Evolutionary conservation across 352 stramenopile genomes (phyloP).

Genomic region (Pythium plurisporium): DNA sequence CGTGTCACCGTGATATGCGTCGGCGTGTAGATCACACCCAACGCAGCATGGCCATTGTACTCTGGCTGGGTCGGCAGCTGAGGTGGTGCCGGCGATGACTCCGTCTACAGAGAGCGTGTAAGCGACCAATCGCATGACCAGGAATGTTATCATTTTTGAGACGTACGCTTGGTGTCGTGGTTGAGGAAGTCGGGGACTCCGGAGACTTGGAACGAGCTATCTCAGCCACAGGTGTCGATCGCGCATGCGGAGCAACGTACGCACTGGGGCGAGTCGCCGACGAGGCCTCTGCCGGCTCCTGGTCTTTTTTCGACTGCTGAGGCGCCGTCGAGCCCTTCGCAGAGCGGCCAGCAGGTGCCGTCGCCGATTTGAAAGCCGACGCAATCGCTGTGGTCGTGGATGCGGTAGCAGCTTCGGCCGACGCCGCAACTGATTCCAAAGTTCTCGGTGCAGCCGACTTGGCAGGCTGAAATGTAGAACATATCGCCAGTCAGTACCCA

Average conservation of each 20-base stretch:
- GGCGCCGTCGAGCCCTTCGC: neutral
- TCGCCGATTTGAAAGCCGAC: neutral
- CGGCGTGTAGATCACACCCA: conserved; percentile 60
- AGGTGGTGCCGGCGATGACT: neutral
- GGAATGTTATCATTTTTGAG: neutral
- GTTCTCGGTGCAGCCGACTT: neutral
- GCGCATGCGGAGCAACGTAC: conserved; percentile 8
- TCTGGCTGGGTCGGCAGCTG: conserved; percentile 3
- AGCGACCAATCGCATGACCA: neutral
- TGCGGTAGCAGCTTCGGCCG: neutral
- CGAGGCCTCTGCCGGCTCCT: neutral
- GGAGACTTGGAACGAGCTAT: too few species aligned
- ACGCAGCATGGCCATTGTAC: conserved; percentile 11
- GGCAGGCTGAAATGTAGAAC: neutral
- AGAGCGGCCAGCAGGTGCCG: neutral
- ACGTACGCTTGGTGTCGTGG: conserved; percentile 2
- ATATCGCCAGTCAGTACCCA: neutral
- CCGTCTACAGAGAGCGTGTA: neutral
- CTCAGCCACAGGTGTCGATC: neutral
- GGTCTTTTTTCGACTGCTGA: neutral
- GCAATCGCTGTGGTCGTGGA: conserved; percentile 1
- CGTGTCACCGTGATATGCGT: conserved; percentile 71
- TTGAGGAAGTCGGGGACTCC: conserved; percentile 3
- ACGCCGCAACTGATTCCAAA: neutral
- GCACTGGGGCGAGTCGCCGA: neutral